Evolutionary conservation across 1,139 yeast species (phyloP).

Genomic region (Saccharomyces pastorianus): DNA sequence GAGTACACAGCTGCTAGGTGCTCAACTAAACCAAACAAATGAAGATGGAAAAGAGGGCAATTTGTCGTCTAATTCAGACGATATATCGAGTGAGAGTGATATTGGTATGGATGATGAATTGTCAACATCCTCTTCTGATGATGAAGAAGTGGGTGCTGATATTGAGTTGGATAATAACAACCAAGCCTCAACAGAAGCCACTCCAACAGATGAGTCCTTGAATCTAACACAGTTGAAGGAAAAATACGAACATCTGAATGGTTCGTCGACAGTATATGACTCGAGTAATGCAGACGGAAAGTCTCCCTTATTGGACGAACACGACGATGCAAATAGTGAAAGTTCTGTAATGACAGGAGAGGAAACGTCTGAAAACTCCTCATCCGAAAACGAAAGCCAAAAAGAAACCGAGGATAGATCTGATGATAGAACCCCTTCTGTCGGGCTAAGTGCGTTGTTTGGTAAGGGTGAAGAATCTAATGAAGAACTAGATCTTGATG

Average conservation of each 20-base stretch:
- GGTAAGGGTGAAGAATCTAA: slow-evolving; percentile 13
- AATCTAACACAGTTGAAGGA: slow-evolving; percentile 57
- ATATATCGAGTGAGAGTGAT: slow-evolving; percentile 11
- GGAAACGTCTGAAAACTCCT: neutral
- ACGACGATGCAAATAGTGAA: slow-evolving; percentile 9
- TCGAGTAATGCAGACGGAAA: slow-evolving; percentile 26
- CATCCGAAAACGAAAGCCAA: slow-evolving; percentile 15
- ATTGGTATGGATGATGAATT: slow-evolving; percentile 11
- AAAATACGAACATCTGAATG: slow-evolving; percentile 49
- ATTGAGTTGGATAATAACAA: slow-evolving; percentile 34
- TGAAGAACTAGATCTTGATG: slow-evolving; percentile 16
- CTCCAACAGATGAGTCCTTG: slow-evolving; percentile 33
- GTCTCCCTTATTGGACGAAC: slow-evolving; percentile 5
- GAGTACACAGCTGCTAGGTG: slow-evolving; percentile 82
- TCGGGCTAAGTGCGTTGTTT: slow-evolving; percentile 7
- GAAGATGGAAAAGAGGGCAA: slow-evolving; percentile 11
- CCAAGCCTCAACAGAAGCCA: slow-evolving; percentile 11
- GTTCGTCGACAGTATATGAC: slow-evolving; percentile 14
- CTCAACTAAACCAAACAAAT: slow-evolving; percentile 47
- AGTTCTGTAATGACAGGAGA: slow-evolving; percentile 6
- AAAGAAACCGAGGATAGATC: slow-evolving; percentile 14
- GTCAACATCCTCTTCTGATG: slow-evolving; percentile 21
- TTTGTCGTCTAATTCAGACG: slow-evolving; percentile 8
- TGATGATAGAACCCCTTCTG: neutral
- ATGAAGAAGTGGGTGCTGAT: slow-evolving; percentile 12